Conservation (phyloP, 495 filamentous ascomycete genomes). For the Tirmania nivea region DNA sequence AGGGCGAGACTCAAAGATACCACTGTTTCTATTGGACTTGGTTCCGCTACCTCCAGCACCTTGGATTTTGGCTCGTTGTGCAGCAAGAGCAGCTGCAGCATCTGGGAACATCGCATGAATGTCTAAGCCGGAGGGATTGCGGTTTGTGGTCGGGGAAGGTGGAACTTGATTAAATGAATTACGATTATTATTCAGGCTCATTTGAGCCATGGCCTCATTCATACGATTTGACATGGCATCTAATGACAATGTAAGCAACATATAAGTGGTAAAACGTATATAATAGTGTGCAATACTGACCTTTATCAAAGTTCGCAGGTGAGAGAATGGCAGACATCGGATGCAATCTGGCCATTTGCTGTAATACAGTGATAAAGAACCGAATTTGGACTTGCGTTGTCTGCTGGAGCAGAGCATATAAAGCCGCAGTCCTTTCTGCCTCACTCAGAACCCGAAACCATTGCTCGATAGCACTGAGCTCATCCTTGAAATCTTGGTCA, state of each 20-base stretch:
- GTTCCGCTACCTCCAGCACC: conserved; percentile 57
- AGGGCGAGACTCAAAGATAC: conserved; percentile 55
- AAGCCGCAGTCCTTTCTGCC: conserved; percentile 79
- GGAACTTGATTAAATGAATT: conserved; percentile 60
- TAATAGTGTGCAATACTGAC: conserved; percentile 26
- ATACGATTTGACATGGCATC: conserved; percentile 94
- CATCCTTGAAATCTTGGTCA: conserved; percentile 98
- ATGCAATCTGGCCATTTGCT: conserved; percentile 96
- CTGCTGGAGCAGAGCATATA: conserved; percentile 91
- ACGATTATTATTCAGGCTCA: conserved; percentile 64
- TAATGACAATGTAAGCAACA: conserved; percentile 22
- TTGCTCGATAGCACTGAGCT: conserved; percentile 94
- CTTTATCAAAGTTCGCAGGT: conserved; percentile 93
- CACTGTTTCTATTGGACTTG: conserved; percentile 81
- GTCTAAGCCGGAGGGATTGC: conserved; percentile 68
- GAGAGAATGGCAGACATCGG: conserved; percentile 93
- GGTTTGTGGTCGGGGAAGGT: conserved; percentile 50
- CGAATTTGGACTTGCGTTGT: conserved; percentile 97
- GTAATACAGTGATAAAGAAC: conserved; percentile 95
- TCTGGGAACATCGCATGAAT: conserved; percentile 99
- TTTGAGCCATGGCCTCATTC: conserved; percentile 93
- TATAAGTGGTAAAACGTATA: background rate
- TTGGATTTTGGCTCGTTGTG: conserved; percentile 91
- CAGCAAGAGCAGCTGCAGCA: conserved; percentile 88
- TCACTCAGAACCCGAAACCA: conserved; percentile 97